These are phyloP conservation scores for Schwanniomyces vanrijiae DNA, from an alignment of 805 yeast species.

Conservation along the genomic window DNA sequence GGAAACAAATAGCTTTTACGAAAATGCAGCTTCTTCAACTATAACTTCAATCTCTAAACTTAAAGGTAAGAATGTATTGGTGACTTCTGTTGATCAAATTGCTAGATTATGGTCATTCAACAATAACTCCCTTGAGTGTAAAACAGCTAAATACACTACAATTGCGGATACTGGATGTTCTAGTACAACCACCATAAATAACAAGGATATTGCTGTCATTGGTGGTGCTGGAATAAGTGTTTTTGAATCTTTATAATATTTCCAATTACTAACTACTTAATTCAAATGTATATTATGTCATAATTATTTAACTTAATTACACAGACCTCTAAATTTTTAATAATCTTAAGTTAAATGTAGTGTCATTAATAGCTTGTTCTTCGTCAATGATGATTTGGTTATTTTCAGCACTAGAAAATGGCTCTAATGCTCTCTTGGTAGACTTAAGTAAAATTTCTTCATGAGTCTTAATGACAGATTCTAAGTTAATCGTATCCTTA, in stretches of 20 bases:
- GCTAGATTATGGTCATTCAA: conserved; percentile 62
- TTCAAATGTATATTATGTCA: background rate
- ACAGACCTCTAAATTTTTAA: conserved; percentile 51
- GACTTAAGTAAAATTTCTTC: conserved; percentile 71
- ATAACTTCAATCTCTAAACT: conserved; percentile 61
- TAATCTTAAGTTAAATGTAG: conserved; percentile 74
- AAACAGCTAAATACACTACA: conserved; percentile 61
- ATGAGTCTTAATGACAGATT: conserved; percentile 61
- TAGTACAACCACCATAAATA: conserved; percentile 34
- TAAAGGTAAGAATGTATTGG: conserved; percentile 38
- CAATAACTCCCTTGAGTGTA: conserved; percentile 19
- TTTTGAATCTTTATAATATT: conserved; percentile 21
- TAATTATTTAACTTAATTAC: conserved; percentile 3
- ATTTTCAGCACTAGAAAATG: conserved; percentile 41
- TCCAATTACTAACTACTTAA: background rate
- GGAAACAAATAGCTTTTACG: conserved; percentile 31
- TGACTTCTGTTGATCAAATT: conserved; percentile 83
- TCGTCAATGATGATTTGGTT: conserved; percentile 74
- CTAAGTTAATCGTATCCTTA: conserved; percentile 67
- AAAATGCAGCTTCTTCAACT: conserved; percentile 81
- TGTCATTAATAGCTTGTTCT: conserved; percentile 75
- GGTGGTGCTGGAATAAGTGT: conserved; percentile 85
- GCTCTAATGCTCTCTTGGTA: conserved; percentile 63
- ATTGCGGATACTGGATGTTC: conserved; percentile 89
- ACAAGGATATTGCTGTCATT: conserved; percentile 40